Conservation (phyloP, 2,329 filamentous ascomycete species). For the Alternaria consortialis region DNA sequence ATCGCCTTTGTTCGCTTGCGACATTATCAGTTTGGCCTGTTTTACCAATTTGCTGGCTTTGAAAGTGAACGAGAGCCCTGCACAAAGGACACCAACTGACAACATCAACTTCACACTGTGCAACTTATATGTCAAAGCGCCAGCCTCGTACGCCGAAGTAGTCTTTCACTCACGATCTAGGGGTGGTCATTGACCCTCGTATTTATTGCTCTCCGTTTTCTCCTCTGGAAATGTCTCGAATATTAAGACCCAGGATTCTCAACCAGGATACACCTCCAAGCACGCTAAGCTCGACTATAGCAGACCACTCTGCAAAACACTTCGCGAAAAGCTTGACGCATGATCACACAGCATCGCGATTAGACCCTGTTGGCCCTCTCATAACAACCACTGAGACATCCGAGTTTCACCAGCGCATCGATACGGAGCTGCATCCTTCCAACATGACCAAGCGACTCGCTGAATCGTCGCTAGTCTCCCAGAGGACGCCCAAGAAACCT, state of each 20-base stretch:
- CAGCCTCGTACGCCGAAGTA: not conserved
- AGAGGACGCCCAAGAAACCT: constrained; percentile 11
- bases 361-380: not conserved
- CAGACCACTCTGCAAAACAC: not conserved
- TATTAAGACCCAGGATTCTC: not conserved
- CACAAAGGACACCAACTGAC: constrained; percentile 5
- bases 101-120: constrained; percentile 7
- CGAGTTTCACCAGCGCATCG: not conserved
- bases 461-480: not conserved
- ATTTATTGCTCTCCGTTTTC: constrained; percentile 4
- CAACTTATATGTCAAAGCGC: constrained; percentile 10
- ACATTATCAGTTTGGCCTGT: constrained; percentile 7
- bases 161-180: constrained; percentile 7
- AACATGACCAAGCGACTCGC: constrained; percentile 20
- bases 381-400: not conserved
- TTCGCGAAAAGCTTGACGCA: not conserved
- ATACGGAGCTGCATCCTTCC: not conserved
- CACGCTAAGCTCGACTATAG: not conserved
- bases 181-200: not conserved
- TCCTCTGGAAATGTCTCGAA: not conserved
- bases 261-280: not conserved
- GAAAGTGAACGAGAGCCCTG: not conserved
- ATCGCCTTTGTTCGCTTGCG: constrained; percentile 17
- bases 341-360: not conserved
- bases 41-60: constrained; percentile 10